A percentile compares a stretch with the other conserved stretches of the same genome.
phyloP scores from a whole-genome alignment of 1,284 basidiomycete species.

The Vanrija pseudolonga region DNA sequence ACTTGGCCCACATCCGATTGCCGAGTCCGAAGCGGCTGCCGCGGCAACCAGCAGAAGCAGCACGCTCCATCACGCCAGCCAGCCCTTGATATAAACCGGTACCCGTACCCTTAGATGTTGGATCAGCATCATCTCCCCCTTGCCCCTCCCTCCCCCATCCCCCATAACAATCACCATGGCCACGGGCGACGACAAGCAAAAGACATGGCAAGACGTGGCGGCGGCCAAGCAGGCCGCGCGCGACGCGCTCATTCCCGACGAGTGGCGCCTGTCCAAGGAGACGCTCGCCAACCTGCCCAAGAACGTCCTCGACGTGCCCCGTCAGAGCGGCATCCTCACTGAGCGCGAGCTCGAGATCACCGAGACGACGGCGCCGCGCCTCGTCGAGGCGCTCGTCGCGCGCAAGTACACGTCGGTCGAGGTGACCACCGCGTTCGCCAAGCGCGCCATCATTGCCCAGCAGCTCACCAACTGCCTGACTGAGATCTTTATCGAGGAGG shows the following conservation, averaged over 20 bases:
- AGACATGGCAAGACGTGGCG: constrained; percentile 55
- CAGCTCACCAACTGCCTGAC: constrained; percentile 58
- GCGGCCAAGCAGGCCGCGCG: constrained; percentile 55
- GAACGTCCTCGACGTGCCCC: constrained; percentile 58
- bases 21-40: too few species aligned
- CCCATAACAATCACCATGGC: too few species aligned
- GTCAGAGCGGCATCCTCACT: constrained; percentile 58
- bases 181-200: too few species aligned
- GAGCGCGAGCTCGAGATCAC: constrained; percentile 59
- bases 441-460: constrained; percentile 73
- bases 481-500: constrained; percentile 50
- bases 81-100: too few species aligned
- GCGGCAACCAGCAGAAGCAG: too few species aligned
- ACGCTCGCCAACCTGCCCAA: constrained; percentile 20
- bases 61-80: too few species aligned
- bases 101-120: too few species aligned
- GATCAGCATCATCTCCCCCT: too few species aligned
- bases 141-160: too few species aligned
- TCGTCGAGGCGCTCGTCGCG: neutral
- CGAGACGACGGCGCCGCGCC: constrained; percentile 1
- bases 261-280: constrained; percentile 51
- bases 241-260: constrained; percentile 56
- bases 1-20: too few species aligned
- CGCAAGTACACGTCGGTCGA: neutral
- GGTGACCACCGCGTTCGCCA: constrained; percentile 58